These are phyloP conservation scores for Hansenula lynferdii DNA, from an alignment of 1,139 yeast species.

Conservation along the genomic window DNA sequence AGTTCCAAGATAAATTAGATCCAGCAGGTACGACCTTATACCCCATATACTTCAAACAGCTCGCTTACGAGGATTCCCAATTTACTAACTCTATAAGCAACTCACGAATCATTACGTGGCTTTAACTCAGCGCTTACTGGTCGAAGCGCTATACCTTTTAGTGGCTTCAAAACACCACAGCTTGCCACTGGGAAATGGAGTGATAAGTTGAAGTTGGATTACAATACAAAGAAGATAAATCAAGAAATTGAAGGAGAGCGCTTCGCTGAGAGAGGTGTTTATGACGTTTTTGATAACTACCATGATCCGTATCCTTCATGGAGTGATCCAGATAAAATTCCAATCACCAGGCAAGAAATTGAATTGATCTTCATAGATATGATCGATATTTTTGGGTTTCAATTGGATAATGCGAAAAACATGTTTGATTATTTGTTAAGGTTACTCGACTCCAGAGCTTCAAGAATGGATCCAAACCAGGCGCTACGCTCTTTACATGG, in stretches of 20 bases:
- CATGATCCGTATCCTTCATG: constrained; percentile 60
- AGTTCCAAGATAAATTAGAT: constrained; percentile 14
- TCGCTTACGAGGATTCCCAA: too few relatives aligned
- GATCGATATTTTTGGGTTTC: constrained; percentile 51
- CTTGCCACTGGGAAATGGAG: constrained; percentile 43
- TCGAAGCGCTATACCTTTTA: constrained; percentile 37
- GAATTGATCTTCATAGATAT: constrained; percentile 49
- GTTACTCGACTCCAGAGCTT: constrained; percentile 54
- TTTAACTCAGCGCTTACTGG: constrained; percentile 32
- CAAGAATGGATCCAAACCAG: constrained; percentile 46
- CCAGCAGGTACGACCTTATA: neutral
- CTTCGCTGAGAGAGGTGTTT: constrained; percentile 38
- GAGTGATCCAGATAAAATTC: constrained; percentile 34
- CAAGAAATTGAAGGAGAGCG: constrained; percentile 24
- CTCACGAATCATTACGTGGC: constrained; percentile 12
- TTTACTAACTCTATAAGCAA: too few relatives aligned
- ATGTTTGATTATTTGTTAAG: constrained; percentile 56
- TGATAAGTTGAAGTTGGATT: constrained; percentile 27
- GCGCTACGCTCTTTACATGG: constrained; percentile 56
- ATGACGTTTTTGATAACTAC: constrained; percentile 34
- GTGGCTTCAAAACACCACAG: constrained; percentile 47
- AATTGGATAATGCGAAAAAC: constrained; percentile 49
- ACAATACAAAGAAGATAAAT: constrained; percentile 23
- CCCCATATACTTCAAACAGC: too few relatives aligned
- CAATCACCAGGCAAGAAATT: constrained; percentile 43